Evolutionary conservation across 1,139 yeast genomes (phyloP).

Genomic region (Hyphopichia burtonii): DNA sequence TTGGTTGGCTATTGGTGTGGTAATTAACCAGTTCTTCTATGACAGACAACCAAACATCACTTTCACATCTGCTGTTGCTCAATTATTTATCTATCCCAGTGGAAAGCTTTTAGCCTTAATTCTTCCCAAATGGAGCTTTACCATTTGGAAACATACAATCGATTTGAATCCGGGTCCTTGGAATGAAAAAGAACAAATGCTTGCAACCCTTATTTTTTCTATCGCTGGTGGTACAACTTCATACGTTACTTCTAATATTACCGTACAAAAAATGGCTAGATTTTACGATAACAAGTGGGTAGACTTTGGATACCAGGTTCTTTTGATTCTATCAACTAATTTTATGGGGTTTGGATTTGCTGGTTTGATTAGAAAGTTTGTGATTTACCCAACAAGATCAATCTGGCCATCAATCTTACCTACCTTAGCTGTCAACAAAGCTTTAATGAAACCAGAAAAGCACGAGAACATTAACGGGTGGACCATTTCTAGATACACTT

Average conservation of each 20-base stretch:
- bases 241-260: constrained; percentile 21
- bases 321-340: constrained; percentile 53
- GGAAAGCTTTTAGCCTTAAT: constrained; percentile 18
- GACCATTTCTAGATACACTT: constrained; percentile 30
- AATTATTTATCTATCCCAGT: constrained; percentile 25
- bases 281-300: constrained; percentile 36
- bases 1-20: constrained; percentile 41
- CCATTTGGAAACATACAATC: constrained; percentile 9
- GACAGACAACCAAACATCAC: constrained; percentile 11
- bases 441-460: constrained; percentile 44
- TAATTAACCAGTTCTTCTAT: constrained; percentile 11
- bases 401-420: constrained; percentile 61
- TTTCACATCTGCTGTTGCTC: constrained; percentile 17
- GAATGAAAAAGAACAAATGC: constrained; percentile 27
- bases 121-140: constrained; percentile 20
- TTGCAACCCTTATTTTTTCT: constrained; percentile 23
- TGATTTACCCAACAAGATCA: constrained; percentile 54
- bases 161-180: constrained; percentile 31
- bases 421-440: constrained; percentile 55
- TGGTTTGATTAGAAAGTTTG: constrained; percentile 56
- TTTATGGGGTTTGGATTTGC: constrained; percentile 65
- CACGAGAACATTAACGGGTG: constrained; percentile 40
- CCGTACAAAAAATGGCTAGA: constrained; percentile 11
- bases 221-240: constrained; percentile 16
- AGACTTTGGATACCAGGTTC: constrained; percentile 48